Evolutionary conservation across 1,284 basidiomycete species (phyloP).

Genomic region (Ceratobasidium theobromae): DNA sequence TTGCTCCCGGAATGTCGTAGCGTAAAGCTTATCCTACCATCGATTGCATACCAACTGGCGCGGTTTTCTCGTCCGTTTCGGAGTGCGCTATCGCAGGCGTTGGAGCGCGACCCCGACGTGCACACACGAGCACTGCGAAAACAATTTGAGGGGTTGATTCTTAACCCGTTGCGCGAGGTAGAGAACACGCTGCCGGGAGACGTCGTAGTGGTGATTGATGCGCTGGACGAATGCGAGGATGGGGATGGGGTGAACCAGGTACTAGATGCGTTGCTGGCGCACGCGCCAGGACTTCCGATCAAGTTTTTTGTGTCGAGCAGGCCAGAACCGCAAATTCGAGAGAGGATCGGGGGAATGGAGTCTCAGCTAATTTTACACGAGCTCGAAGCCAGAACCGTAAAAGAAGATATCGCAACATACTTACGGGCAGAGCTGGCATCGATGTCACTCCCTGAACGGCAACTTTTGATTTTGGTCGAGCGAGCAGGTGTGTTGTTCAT

Average conservation of each 20-base stretch:
- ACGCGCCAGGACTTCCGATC: neutral
- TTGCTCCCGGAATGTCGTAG: neutral
- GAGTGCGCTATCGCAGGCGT: neutral
- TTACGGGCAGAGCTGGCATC: neutral
- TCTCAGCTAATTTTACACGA: neutral
- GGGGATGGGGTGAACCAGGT: neutral
- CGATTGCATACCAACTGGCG: neutral
- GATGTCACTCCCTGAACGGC: neutral
- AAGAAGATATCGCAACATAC: neutral
- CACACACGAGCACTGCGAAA: neutral
- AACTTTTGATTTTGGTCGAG: neutral
- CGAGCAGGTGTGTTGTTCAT: slow-evolving; percentile 4
- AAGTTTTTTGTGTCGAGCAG: neutral
- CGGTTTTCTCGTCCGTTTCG: neutral
- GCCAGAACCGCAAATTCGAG: neutral
- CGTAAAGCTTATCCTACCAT: neutral
- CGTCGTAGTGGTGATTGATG: neutral
- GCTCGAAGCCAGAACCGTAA: neutral
- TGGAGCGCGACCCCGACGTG: neutral
- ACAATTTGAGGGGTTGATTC: neutral
- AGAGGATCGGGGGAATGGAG: neutral
- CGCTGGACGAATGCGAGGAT: neutral
- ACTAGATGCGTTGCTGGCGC: neutral
- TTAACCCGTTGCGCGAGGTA: neutral
- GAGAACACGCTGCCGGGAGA: neutral